Evolutionary conservation across 257 asterid species (phyloP), one percentile per base, ranked within the genome.

Genomic region (Parsonsia alboflavescens): DNA sequence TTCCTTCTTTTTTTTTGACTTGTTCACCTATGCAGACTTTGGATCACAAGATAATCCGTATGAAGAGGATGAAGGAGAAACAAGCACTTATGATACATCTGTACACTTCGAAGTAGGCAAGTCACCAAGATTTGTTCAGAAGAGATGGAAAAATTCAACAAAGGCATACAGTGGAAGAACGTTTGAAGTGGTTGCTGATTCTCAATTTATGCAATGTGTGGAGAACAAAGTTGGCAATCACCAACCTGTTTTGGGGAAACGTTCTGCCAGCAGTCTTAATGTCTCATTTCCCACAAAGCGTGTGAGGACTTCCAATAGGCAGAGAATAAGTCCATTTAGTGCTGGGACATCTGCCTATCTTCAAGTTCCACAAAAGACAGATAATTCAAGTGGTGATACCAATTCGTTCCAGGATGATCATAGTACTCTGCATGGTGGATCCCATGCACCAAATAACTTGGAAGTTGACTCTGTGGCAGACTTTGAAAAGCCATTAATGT

Each of bases 331-430:
- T 82, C 96, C 97, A 53, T 95, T 86, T 71, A 82, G 79, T 79
- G 92, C 88, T n/a, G 97, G 96, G 77, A 82, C 89, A 70, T 82
- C 93, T 80, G 96, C 89, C 73, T 83, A 83, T 79, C 74, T 84
- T 82, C 99, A 83, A 86, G 58, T 84, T 73, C 93, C 96, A 74
- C 81, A 75, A 81, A 95, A 88, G 85, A 79, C 92, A 56, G 96
- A 91, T 87, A 95, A 93, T 85, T 93, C 99, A 78, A 93, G 98
- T 80, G 94, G 96, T 71, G 99, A 96, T 84, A 91, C 93, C 61
- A 86, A 85, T 85, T 93, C 99, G 66, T 91, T 84, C 82, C 99
- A 89, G 87, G 99, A 93, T 82, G 99, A 91, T 79, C 97, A 84
- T 77, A 90, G 88, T 83, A 88, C 90, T 67, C 79, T 83, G 78